phyloP scores from a whole-genome alignment of 805 yeast species.

The Saturnispora besseyi region DNA sequence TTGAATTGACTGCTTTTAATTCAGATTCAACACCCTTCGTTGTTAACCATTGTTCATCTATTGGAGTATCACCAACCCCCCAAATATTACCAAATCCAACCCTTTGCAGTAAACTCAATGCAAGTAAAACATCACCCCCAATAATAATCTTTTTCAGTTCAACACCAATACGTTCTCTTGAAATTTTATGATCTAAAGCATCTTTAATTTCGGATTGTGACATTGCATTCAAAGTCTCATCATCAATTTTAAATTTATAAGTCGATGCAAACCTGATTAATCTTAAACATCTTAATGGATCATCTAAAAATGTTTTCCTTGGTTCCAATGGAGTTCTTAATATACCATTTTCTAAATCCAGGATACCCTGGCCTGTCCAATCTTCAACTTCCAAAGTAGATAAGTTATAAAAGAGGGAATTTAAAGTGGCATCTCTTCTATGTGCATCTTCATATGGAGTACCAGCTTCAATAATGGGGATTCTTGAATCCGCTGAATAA shows the following conservation, averaged over 20 bases:
- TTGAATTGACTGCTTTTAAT: slow-evolving; percentile 13
- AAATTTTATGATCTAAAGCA: slow-evolving; percentile 63
- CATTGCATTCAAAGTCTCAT: slow-evolving; percentile 58
- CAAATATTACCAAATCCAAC: slow-evolving; percentile 55
- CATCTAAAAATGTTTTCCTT: slow-evolving; percentile 78
- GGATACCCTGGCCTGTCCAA: slow-evolving; percentile 65
- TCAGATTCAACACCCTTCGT: slow-evolving; percentile 7
- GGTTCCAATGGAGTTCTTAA: slow-evolving; percentile 87
- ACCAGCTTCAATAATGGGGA: slow-evolving; percentile 78
- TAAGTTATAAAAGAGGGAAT: slow-evolving; percentile 84
- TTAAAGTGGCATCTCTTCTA: slow-evolving; percentile 91
- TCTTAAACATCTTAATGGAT: slow-evolving; percentile 84
- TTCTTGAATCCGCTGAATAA: slow-evolving; percentile 73
- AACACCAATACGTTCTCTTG: slow-evolving; percentile 82
- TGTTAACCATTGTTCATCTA: slow-evolving; percentile 15
- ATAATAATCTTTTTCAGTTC: slow-evolving; percentile 72
- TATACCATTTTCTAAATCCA: slow-evolving; percentile 61
- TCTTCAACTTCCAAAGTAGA: slow-evolving; percentile 68
- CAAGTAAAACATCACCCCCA: slow-evolving; percentile 55
- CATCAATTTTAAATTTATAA: slow-evolving; percentile 59
- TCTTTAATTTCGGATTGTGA: slow-evolving; percentile 42
- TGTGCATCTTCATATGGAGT: slow-evolving; percentile 88
- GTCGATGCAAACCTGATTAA: slow-evolving; percentile 79
- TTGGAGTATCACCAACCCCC: slow-evolving; percentile 28
- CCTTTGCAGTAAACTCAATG: slow-evolving; percentile 48